phyloP scores from a whole-genome alignment of 2,329 filamentous ascomycete genomes.

The Fusarium setosum region DNA sequence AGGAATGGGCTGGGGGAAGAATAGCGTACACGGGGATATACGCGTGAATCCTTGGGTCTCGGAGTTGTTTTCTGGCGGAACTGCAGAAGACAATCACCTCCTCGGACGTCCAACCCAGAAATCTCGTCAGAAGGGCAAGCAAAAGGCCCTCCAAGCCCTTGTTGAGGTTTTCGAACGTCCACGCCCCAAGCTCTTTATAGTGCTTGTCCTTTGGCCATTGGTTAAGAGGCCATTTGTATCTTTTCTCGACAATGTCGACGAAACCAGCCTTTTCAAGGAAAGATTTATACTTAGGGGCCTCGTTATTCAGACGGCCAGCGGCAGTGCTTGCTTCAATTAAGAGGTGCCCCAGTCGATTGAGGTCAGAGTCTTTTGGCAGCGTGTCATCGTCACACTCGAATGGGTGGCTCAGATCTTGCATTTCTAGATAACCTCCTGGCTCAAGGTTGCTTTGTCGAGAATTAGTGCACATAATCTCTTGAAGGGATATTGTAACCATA shows the following conservation, averaged over 20 bases:
- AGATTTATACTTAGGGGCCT: conserved; percentile 1
- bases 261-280: conserved; percentile 19
- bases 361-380: background rate
- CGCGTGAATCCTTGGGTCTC: conserved; percentile 7
- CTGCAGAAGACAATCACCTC: conserved; percentile 8
- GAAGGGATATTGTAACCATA: no score
- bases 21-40: conserved; percentile 11
- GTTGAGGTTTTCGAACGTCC: conserved; percentile 2
- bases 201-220: conserved; percentile 18
- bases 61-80: background rate
- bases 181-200: conserved; percentile 17
- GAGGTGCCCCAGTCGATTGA: background rate
- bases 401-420: conserved; percentile 18
- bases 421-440: conserved; percentile 12
- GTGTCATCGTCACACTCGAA: conserved; percentile 13
- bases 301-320: background rate
- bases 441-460: conserved; percentile 11
- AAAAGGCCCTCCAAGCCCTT: conserved; percentile 8
- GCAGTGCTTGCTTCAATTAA: conserved; percentile 9
- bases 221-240: conserved; percentile 16
- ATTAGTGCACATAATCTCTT: no score
- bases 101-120: conserved; percentile 1
- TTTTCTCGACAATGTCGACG: conserved; percentile 8
- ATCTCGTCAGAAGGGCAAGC: conserved; percentile 12
- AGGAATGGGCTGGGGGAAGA: background rate